A percentile compares a stretch with the other conserved stretches of the same genome.
phyloP scores from a whole-genome alignment of 2,329 filamentous ascomycete genomes.

The Ascochyta lentis region DNA sequence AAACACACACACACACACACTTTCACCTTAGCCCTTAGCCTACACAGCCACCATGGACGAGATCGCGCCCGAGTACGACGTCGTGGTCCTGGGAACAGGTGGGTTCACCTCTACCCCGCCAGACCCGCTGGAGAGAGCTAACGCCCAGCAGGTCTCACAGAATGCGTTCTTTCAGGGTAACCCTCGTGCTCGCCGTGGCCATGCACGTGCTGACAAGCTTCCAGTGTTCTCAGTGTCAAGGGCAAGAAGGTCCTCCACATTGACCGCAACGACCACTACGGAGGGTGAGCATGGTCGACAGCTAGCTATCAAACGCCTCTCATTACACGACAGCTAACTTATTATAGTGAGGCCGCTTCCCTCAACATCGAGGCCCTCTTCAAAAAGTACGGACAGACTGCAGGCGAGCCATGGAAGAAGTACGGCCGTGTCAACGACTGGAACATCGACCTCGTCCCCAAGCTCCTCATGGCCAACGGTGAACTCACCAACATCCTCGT shows the following conservation, averaged over 20 bases:
- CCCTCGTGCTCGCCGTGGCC: constrained; percentile 15
- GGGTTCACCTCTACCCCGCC: constrained; percentile 56
- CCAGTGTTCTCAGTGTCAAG: constrained; percentile 93
- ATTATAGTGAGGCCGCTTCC: constrained; percentile 83
- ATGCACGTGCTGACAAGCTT: constrained; percentile 22
- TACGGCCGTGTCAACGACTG: constrained; percentile 97
- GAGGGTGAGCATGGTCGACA: constrained; percentile 72
- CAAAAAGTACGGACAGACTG: constrained; percentile 91
- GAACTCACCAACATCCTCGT: constrained; percentile 98
- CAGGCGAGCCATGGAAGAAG: constrained; percentile 94
- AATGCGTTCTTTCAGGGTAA: constrained; percentile 98
- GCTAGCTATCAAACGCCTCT: background rate
- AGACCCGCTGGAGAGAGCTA: constrained; percentile 36
- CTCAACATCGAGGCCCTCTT: constrained; percentile 94
- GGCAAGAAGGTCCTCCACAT: constrained; percentile 99
- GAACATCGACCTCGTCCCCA: constrained; percentile 99
- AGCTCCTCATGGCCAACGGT: constrained; percentile 98
- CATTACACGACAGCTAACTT: constrained; percentile 29
- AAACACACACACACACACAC: constrained; percentile 23
- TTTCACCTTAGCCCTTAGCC: constrained; percentile 11
- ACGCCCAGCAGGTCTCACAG: constrained; percentile 77
- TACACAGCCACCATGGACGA: constrained; percentile 78
- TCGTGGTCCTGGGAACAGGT: constrained; percentile 98
- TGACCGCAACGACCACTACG: constrained; percentile 97
- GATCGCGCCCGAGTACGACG: constrained; percentile 98